Percentiles rank a stretch among this genome's conserved stretches.
Conservation (phyloP, 345 rosid genomes). For the Acer saccharum region DNA sequence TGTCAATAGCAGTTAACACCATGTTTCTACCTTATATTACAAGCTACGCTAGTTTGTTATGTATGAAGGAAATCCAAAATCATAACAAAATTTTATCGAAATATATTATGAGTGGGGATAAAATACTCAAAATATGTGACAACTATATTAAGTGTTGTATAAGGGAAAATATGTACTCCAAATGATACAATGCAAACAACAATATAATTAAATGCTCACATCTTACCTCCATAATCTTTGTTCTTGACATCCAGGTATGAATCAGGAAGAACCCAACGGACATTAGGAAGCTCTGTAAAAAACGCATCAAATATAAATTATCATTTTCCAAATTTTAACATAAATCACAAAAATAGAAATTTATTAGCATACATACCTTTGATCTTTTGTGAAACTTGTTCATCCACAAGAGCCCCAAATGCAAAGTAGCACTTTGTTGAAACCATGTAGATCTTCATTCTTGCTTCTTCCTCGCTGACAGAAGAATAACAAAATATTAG, state of each 20-base stretch:
- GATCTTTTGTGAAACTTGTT: conserved; percentile 68
- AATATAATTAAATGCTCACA: background rate
- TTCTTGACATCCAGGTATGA: conserved; percentile 91
- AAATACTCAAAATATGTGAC: background rate
- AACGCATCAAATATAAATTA: background rate
- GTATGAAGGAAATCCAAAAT: background rate
- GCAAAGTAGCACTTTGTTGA: conserved; percentile 79
- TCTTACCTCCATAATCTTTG: conserved; percentile 93
- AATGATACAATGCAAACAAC: background rate
- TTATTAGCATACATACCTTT: conserved; percentile 52
- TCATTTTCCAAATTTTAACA: background rate
- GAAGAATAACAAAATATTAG: background rate
- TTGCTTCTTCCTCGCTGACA: conserved; percentile 82
- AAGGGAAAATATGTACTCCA: background rate
- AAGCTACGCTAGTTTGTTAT: background rate
- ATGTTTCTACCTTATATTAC: background rate
- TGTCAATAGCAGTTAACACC: background rate
- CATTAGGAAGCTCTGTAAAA: conserved; percentile 65
- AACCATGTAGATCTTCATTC: conserved; percentile 85
- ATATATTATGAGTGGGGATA: no score
- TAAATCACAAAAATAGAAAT: background rate
- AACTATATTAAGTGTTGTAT: background rate
- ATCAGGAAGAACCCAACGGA: conserved; percentile 98
- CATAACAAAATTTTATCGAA: background rate
- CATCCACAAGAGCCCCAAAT: conserved; percentile 82